A percentile compares a stretch with the other conserved stretches of the same genome.
These are phyloP conservation scores for Globisporangium iwayamae DNA, from an alignment of 352 stramenopile species.

Conservation along the genomic window DNA sequence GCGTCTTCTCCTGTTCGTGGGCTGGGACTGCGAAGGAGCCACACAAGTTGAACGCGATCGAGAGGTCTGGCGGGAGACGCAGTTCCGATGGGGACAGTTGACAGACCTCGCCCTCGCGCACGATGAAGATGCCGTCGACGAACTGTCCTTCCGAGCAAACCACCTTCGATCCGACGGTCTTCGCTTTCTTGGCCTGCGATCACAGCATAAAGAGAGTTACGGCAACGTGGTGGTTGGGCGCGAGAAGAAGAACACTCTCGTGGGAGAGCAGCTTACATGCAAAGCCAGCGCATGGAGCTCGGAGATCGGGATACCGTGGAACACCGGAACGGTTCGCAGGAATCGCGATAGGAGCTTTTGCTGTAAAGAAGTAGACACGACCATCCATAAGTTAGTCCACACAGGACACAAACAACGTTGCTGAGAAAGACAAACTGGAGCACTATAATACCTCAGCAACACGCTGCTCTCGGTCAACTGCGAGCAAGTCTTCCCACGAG, in stretches of 20 bases:
- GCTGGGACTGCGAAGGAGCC: slow-evolving; percentile 31
- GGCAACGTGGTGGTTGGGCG: no score
- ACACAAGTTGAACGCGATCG: slow-evolving; percentile 45
- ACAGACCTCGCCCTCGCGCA: slow-evolving; percentile 47
- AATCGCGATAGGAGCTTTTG: slow-evolving; percentile 31
- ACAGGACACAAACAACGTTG: not conserved
- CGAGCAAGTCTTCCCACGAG: slow-evolving; percentile 28
- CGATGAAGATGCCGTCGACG: slow-evolving; percentile 50
- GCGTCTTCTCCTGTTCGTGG: slow-evolving; percentile 20
- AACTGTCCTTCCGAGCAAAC: slow-evolving; percentile 52
- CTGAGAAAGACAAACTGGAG: no score
- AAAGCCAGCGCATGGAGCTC: slow-evolving; percentile 31
- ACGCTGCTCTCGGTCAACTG: slow-evolving; percentile 28
- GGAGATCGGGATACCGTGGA: slow-evolving; percentile 24
- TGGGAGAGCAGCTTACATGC: slow-evolving; percentile 19
- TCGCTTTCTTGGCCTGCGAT: slow-evolving; percentile 28
- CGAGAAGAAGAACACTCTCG: no score
- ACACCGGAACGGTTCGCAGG: slow-evolving; percentile 33
- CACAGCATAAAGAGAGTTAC: no score
- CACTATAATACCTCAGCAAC: slow-evolving; percentile 22
- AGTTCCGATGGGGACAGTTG: slow-evolving; percentile 41
- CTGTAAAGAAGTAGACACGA: slow-evolving; percentile 12
- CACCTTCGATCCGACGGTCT: slow-evolving; percentile 48
- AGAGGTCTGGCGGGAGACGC: slow-evolving; percentile 36
- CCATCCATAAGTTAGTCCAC: not conserved